Evolutionary conservation across 179 eudicot genomes (phyloP), one percentile per base, ranked within the genome.

Genomic region (Pouteria campechiana): DNA sequence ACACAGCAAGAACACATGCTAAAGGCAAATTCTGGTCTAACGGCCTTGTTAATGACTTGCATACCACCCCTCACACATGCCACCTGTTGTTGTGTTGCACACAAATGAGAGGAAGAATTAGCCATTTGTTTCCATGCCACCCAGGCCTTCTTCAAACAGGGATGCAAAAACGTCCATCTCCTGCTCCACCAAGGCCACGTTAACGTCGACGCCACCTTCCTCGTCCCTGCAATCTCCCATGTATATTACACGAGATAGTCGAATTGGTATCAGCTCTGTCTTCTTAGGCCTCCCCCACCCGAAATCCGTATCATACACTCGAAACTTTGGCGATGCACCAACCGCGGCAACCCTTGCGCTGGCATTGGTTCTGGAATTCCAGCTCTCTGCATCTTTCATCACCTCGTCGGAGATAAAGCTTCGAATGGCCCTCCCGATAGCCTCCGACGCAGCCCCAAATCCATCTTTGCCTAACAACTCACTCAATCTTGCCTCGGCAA

Each of bases 211-310:
- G 10, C 54, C 63, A 8, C 66, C 70, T 18, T 31, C 48, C 7
- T 29, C 51, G 12, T 66, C 63, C 43, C 58, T 67, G 3, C 54
- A 8, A 13, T 55, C 41, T 7, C 55, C 36, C 22, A 67, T 31
- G 2, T 53, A 46, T 25, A 72, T 15, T 0, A 56, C 11, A 6
- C 37, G 46, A 11, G 32, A 42, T 5, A 7, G 30, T 18, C 57
- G 55, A 9, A 60, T 62, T 2, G 63, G 46, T 11, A 49, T 15
- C 5, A 41, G 13, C 17, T 55, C 73, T 10, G 31, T 25, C 48
- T 66, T 66, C 22, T n/a, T 35, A 0, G 67, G 66, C 35, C 25
- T 57, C 6, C 73, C 77, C 73, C 73, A 67, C 23, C 77, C 77
- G 13, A 61, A 71, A 47, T 71, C 73, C 6, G 33, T 23, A 2